Conservation (phyloP, 1,139 yeast species). For the Candida neerlandica region DNA sequence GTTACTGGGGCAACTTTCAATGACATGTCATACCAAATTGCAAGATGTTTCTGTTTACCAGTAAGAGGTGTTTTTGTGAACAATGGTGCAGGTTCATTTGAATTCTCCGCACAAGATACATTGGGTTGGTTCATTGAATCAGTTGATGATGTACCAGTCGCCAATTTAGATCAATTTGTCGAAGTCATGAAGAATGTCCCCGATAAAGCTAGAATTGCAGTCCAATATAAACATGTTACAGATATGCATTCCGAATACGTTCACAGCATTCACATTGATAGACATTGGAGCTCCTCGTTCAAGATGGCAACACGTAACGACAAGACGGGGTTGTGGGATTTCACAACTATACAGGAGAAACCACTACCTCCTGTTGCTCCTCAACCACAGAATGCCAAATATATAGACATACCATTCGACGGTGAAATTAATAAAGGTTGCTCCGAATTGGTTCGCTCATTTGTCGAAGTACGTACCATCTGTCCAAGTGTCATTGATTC, state of each 20-base stretch:
- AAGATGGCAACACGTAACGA: constrained; percentile 79
- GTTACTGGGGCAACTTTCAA: constrained; percentile 89
- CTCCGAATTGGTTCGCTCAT: constrained; percentile 51
- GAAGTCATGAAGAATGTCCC: constrained; percentile 79
- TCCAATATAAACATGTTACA: constrained; percentile 74
- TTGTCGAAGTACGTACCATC: constrained; percentile 68
- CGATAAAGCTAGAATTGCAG: constrained; percentile 71
- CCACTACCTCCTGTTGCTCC: constrained; percentile 54
- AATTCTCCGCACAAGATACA: constrained; percentile 58
- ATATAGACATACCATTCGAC: constrained; percentile 67
- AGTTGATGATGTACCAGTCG: constrained; percentile 73
- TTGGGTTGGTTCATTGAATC: constrained; percentile 76
- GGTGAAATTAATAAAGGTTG: constrained; percentile 49
- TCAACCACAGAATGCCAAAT: constrained; percentile 65
- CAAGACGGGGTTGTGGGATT: constrained; percentile 86
- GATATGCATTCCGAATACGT: constrained; percentile 77
- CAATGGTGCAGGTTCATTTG: constrained; percentile 79
- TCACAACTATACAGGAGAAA: constrained; percentile 61
- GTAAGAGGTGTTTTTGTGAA: constrained; percentile 82
- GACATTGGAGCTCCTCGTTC: constrained; percentile 82
- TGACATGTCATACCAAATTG: constrained; percentile 83
- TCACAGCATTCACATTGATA: constrained; percentile 68
- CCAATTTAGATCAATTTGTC: constrained; percentile 71
- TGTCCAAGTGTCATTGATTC: constrained; percentile 78
- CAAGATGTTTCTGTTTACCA: constrained; percentile 81